These are phyloP conservation scores for Psilocybe mexicana DNA, from an alignment of 1,284 basidiomycete genomes.

Conservation along the genomic window DNA sequence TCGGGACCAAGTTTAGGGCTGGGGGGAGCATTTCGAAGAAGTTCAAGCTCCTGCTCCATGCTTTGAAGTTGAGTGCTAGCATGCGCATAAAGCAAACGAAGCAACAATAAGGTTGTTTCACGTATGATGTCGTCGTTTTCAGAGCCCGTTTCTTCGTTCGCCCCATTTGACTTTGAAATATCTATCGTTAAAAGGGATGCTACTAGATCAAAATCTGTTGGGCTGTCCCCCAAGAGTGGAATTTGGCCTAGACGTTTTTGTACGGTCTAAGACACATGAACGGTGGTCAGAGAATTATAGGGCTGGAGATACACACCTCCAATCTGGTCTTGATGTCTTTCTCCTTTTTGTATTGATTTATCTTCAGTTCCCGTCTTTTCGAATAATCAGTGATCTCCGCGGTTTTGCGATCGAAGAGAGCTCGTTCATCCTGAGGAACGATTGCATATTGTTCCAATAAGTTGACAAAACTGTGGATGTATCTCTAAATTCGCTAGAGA, in stretches of 20 bases:
- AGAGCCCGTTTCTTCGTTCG: constrained; percentile 59
- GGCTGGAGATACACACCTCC: constrained; percentile 46
- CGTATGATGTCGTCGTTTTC: constrained; percentile 68
- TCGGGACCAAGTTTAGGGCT: constrained; percentile 35
- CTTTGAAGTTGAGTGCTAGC: constrained; percentile 70
- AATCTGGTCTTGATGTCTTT: constrained; percentile 75
- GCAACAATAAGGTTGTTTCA: constrained; percentile 65
- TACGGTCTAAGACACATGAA: constrained; percentile 42
- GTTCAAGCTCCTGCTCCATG: constrained; percentile 72
- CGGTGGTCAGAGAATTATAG: not conserved
- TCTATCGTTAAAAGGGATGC: constrained; percentile 55
- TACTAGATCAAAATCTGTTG: constrained; percentile 61
- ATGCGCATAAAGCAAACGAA: constrained; percentile 75
- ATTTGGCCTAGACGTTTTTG: constrained; percentile 51
- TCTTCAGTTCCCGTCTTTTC: constrained; percentile 80
- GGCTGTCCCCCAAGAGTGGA: constrained; percentile 33
- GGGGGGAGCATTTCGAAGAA: constrained; percentile 64
- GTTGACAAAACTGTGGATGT: constrained; percentile 57
- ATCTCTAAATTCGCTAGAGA: constrained; percentile 44
- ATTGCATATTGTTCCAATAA: constrained; percentile 71
- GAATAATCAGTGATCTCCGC: constrained; percentile 61
- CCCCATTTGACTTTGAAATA: constrained; percentile 28
- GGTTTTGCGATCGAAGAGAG: constrained; percentile 48
- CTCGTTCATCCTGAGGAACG: constrained; percentile 62
- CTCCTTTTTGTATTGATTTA: constrained; percentile 83